Percentiles rank a stretch among this genome's conserved stretches.
These are phyloP conservation scores for Trametes meyenii DNA, from an alignment of 768 basidiomycete species.

Conservation along the genomic window DNA sequence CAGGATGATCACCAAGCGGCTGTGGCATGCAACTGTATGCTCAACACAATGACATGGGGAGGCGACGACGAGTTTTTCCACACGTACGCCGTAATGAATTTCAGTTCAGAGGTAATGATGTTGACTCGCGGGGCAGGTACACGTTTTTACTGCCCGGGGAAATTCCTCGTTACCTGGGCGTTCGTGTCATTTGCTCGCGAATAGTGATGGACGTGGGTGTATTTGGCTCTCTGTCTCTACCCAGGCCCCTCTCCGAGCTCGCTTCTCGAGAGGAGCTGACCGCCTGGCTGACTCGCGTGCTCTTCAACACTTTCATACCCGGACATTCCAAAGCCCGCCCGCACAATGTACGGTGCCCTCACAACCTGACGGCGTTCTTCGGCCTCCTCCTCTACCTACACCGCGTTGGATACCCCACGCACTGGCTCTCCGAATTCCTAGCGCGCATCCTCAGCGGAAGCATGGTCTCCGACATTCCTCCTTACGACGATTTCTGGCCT, in stretches of 20 bases:
- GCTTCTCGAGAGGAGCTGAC: conserved; percentile 34
- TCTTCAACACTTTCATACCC: conserved; percentile 36
- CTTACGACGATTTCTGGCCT: conserved; percentile 34
- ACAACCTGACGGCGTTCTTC: conserved; percentile 40
- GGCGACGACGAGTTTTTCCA: conserved; percentile 35
- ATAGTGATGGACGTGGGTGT: conserved; percentile 21
- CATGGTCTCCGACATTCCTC: conserved; percentile 31
- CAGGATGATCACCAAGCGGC: conserved; percentile 30
- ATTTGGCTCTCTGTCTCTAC: neutral
- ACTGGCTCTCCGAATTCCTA: conserved; percentile 40
- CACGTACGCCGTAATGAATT: conserved; percentile 26
- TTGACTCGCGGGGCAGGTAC: conserved; percentile 27
- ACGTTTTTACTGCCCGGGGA: conserved; percentile 35
- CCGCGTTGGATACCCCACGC: conserved; percentile 39
- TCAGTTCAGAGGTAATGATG: neutral
- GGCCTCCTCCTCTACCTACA: conserved; percentile 37
- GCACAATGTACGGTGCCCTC: conserved; percentile 35
- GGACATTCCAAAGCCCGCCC: conserved; percentile 28
- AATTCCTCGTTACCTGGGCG: conserved; percentile 35
- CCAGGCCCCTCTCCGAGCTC: conserved; percentile 23
- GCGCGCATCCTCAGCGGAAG: conserved; percentile 32
- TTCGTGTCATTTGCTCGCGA: conserved; percentile 28
- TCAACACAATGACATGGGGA: conserved; percentile 35
- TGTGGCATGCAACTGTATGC: conserved; percentile 34
- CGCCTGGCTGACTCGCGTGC: conserved; percentile 38